A percentile compares a stretch with the other conserved stretches of the same genome.
These are phyloP conservation scores for Phytophthora hibernalis DNA, from an alignment of 352 stramenopile genomes.

Conservation along the genomic window DNA sequence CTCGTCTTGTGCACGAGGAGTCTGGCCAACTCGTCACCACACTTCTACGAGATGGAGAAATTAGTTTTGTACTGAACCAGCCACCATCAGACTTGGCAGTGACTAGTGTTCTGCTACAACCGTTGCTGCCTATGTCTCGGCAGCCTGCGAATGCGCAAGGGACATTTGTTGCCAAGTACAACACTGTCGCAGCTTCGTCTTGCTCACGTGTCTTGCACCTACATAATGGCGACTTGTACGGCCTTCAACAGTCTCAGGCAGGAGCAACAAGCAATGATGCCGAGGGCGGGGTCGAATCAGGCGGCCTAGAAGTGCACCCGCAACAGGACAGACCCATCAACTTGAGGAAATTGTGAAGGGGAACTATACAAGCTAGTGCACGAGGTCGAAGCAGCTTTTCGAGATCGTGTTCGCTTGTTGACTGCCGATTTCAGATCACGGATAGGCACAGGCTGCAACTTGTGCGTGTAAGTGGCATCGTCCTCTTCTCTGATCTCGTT, in stretches of 20 bases:
- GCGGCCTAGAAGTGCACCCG: slow-evolving; percentile 28
- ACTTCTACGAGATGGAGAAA: slow-evolving; percentile 61
- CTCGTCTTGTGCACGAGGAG: slow-evolving; percentile 48
- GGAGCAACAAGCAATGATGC: slow-evolving; percentile 9
- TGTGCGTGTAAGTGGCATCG: slow-evolving; percentile 57
- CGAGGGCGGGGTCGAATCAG: slow-evolving; percentile 1
- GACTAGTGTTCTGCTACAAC: slow-evolving; percentile 59
- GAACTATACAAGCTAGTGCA: slow-evolving; percentile 56
- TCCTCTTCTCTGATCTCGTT: slow-evolving; percentile 64
- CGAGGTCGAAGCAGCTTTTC: slow-evolving; percentile 53
- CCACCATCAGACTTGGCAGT: slow-evolving; percentile 51
- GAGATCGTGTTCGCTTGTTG: slow-evolving; percentile 54
- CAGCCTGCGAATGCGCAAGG: slow-evolving; percentile 45
- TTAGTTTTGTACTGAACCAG: slow-evolving; percentile 60
- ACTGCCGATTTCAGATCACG: slow-evolving; percentile 69
- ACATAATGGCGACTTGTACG: slow-evolving; percentile 37
- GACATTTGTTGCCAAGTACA: slow-evolving; percentile 72
- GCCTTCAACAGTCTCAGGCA: slow-evolving; percentile 32
- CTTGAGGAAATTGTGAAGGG: slow-evolving; percentile 58
- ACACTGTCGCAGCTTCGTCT: slow-evolving; percentile 38
- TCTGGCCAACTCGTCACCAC: slow-evolving; percentile 45
- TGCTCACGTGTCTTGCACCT: slow-evolving; percentile 56
- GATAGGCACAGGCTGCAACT: slow-evolving; percentile 60
- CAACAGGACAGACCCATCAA: slow-evolving; percentile 25
- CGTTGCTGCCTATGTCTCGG: slow-evolving; percentile 32